These are phyloP conservation scores for Sicyos edulis DNA, from an alignment of 306 rosid genomes.

Conservation along the genomic window DNA sequence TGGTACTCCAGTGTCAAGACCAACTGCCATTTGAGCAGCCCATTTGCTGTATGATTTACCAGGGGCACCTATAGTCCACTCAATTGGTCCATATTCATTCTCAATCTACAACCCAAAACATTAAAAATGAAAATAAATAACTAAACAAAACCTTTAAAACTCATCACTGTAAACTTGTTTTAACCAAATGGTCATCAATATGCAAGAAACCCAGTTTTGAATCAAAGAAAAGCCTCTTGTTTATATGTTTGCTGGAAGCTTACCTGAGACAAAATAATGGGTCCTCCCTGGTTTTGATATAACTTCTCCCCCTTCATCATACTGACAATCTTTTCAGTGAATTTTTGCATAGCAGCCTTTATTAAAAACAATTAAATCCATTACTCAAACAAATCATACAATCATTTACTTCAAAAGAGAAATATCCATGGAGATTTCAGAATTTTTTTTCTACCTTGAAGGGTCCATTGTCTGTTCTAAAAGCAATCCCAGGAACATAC, in stretches of 20 bases:
- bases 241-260: not conserved
- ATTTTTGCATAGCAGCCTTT: conserved; percentile 82
- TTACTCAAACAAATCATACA: conserved; percentile 1
- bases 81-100: conserved; percentile 88
- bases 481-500: conserved; percentile 69
- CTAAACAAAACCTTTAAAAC: not conserved
- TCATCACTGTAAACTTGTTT: not conserved
- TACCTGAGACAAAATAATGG: conserved; percentile 87
- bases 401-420: not conserved
- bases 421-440: conserved; percentile 11
- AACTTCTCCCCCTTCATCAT: conserved; percentile 77
- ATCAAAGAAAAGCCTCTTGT: conserved; percentile 12
- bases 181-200: not conserved
- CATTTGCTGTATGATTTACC: conserved; percentile 80
- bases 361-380: conserved; percentile 18
- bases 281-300: conserved; percentile 91
- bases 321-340: conserved; percentile 67
- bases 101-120: conserved; percentile 57
- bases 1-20: conserved; percentile 78
- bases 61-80: conserved; percentile 78
- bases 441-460: conserved; percentile 51
- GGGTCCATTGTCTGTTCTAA: conserved; percentile 88
- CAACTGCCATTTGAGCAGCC: conserved; percentile 93
- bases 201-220: conserved; percentile 20
- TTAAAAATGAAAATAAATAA: not conserved